Base-by-base conservation (phyloP, 2,329 filamentous ascomycete species). In the Monilinia aucupariae region DNA sequence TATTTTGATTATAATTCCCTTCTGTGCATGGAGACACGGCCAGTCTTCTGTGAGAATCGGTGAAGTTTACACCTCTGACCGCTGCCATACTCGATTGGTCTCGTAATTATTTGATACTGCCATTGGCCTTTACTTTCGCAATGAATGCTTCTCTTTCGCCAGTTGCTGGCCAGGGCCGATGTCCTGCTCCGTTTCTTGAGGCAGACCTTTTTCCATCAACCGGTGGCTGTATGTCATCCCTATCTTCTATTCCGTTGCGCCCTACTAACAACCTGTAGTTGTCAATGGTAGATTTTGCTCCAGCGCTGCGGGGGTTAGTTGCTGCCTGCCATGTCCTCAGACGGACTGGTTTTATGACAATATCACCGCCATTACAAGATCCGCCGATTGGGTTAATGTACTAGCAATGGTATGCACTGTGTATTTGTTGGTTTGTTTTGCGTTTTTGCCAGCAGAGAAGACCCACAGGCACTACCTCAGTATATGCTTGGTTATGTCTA, bases 381-480 rank as follows among this genome's bases (percentile, higher is more conserved):
- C 84, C 17, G 86, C 91, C n/a, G 90, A 91, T 75, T 96, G 90
- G 86, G 79, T 97, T 63, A 91, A 90, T 67, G 85, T 96, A 20
- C 84, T 81, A 12, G 86, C 91, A 61, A 81, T 92, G 49, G 76
- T 88, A 54, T 85, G 89, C 69, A 88, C 89, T 65, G 72, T 86
- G 20, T 93, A 94, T 72, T 79, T 97, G 62, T 78, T 97, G 20
- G 59, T 90, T 7, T 96, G 91, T 7, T 97, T 92, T 81, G 78
- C 85, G 4, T 80, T 88, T 17, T 80, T 99, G 27, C 92, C 94
- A 0, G 85, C 91, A 30, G 91, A 96, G 70, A 93, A 91, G 78
- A 97, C 94, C 8, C 86, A 91, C 72, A 86, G 92, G 60, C 94
- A 99, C 75, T 97, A 97, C 72, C 80, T 99, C 45, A 97, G 90